phyloP scores from a whole-genome alignment of 768 basidiomycete genomes.

The Boletellus sp. region DNA sequence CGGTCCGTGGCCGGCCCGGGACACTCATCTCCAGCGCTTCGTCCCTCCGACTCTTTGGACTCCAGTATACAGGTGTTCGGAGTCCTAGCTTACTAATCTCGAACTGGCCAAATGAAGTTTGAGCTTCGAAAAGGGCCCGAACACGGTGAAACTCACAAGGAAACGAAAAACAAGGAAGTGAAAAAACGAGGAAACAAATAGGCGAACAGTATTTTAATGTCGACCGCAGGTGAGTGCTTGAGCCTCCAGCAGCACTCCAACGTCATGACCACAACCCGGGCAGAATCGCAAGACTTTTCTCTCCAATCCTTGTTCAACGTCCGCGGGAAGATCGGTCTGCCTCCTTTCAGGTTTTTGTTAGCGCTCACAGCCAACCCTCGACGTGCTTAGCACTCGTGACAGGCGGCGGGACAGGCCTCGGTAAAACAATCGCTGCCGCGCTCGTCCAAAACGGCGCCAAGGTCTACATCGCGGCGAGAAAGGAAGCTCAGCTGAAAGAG shows the following conservation, averaged over 20 bases:
- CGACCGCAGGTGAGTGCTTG: slow-evolving; percentile 7
- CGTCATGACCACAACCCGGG: no score
- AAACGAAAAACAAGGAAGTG: no score
- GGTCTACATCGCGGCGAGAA: slow-evolving; percentile 87
- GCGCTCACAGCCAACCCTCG: not conserved
- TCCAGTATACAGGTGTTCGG: no score
- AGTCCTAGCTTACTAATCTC: no score
- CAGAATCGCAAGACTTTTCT: slow-evolving; percentile 41
- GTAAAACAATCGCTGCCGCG: slow-evolving; percentile 78
- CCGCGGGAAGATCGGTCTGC: slow-evolving; percentile 61
- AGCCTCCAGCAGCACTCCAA: no score
- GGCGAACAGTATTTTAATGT: slow-evolving; percentile 8
- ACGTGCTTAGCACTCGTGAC: slow-evolving; percentile 61
- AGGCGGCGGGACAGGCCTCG: slow-evolving; percentile 81
- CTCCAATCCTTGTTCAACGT: slow-evolving; percentile 59
- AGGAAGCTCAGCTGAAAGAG: slow-evolving; percentile 73
- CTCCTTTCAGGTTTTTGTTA: not conserved
- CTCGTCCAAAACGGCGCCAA: slow-evolving; percentile 83
- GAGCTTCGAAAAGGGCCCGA: no score
- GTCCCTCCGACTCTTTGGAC: no score
- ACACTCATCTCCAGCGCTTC: no score
- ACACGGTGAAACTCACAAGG: no score
- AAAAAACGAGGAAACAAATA: no score
- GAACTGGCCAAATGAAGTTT: no score
- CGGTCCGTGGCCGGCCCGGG: no score